Evolutionary conservation across 2,329 filamentous ascomycete genomes (phyloP).

Genomic region (Phaeosphaeriaceae sp.): DNA sequence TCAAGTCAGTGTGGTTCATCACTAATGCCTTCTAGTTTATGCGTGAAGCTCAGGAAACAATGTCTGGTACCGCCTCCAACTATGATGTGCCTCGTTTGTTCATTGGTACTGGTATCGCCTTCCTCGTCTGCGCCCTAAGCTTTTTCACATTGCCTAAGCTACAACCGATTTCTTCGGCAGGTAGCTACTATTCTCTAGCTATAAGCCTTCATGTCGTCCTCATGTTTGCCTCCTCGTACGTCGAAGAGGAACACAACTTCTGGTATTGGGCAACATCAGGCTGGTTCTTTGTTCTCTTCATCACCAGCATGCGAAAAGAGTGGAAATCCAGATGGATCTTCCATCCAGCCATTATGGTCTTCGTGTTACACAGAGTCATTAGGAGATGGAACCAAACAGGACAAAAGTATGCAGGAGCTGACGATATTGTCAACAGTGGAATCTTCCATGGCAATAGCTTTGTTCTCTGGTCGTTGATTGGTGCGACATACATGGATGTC

Average conservation of each 20-base stretch:
- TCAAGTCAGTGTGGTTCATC: not conserved
- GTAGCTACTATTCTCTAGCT: constrained; percentile 46
- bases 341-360: constrained; percentile 54
- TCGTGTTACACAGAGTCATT: constrained; percentile 69
- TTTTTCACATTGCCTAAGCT: constrained; percentile 44
- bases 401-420: constrained; percentile 90
- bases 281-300: constrained; percentile 65
- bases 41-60: constrained; percentile 72
- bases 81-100: constrained; percentile 75
- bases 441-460: constrained; percentile 57
- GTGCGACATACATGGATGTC: constrained; percentile 70
- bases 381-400: constrained; percentile 96
- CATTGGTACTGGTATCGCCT: constrained; percentile 53
- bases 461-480: constrained; percentile 76
- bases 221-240: constrained; percentile 98
- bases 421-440: constrained; percentile 77
- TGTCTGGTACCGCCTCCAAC: constrained; percentile 91
- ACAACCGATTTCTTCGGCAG: constrained; percentile 59
- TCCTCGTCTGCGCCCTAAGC: constrained; percentile 51
- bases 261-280: constrained; percentile 90
- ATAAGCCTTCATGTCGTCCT: constrained; percentile 71
- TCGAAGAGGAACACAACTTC: constrained; percentile 98
- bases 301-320: constrained; percentile 43
- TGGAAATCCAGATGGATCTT: constrained; percentile 34
- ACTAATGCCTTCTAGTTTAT: constrained; percentile 62